These are phyloP conservation scores for Psilocybe tampanensis DNA, from an alignment of 768 basidiomycete genomes.

Conservation along the genomic window DNA sequence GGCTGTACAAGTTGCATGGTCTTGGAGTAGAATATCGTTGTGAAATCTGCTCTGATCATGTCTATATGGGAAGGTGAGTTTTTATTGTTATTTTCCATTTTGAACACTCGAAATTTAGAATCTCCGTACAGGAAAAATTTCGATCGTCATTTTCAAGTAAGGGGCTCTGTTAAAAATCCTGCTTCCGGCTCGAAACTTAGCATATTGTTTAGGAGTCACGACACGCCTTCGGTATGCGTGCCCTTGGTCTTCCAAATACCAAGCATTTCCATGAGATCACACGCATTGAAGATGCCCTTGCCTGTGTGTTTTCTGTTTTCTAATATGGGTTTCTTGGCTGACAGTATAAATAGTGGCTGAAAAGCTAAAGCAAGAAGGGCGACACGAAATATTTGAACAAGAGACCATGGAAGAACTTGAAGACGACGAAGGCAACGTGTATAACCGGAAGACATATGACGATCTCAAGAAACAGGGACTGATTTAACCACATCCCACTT, in stretches of 20 bases:
- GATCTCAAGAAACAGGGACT: constrained; percentile 96
- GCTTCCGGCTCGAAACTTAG: constrained; percentile 17
- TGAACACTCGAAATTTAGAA: constrained; percentile 5
- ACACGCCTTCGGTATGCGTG: constrained; percentile 98
- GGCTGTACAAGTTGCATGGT: constrained; percentile 97
- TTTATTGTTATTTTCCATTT: constrained; percentile 3
- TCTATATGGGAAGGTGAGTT: constrained; percentile 91
- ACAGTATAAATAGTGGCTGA: constrained; percentile 74
- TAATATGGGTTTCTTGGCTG: background rate
- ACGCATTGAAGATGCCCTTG: constrained; percentile 92
- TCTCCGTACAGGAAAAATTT: constrained; percentile 75
- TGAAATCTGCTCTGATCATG: constrained; percentile 96
- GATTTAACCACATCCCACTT: constrained; percentile 46
- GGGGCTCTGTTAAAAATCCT: constrained; percentile 14
- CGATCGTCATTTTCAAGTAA: constrained; percentile 90
- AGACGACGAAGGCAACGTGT: constrained; percentile 98
- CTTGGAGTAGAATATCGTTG: constrained; percentile 98
- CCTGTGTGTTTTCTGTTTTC: constrained; percentile 58
- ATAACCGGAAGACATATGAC: constrained; percentile 97
- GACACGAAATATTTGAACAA: constrained; percentile 88
- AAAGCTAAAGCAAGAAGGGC: constrained; percentile 96
- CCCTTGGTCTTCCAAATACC: constrained; percentile 94
- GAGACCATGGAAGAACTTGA: constrained; percentile 98
- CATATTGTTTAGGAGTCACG: constrained; percentile 70
- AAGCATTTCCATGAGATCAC: constrained; percentile 99